These are phyloP conservation scores for Aspergillus sp. DNA, from an alignment of 2,329 filamentous ascomycete species.

Conservation along the genomic window DNA sequence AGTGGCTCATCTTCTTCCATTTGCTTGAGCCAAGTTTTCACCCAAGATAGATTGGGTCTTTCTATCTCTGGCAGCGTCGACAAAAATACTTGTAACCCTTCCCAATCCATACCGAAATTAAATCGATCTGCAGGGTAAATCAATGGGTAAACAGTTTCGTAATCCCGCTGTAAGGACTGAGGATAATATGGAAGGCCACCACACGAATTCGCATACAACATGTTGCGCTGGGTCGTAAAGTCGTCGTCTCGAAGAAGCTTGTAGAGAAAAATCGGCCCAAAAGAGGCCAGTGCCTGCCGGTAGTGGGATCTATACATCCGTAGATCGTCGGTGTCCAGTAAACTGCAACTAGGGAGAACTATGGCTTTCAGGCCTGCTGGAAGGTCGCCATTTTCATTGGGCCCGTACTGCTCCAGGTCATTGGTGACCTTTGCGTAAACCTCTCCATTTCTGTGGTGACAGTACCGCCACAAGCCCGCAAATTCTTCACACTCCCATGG, in stretches of 20 bases:
- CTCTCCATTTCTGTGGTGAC: not conserved
- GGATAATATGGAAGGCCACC: not conserved
- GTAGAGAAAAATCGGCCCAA: not conserved
- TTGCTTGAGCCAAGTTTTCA: not conserved
- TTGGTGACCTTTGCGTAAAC: not conserved
- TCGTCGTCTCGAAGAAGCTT: constrained; percentile 1
- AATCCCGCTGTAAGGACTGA: not conserved
- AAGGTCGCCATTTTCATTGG: not conserved
- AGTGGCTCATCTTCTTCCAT: not conserved
- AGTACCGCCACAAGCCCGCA: not conserved
- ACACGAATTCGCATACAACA: constrained; percentile 11
- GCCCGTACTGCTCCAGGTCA: not conserved
- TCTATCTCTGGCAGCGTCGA: not conserved
- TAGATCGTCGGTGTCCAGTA: not conserved
- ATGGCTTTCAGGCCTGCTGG: not conserved
- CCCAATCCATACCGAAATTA: constrained; percentile 10
- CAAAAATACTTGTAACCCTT: not conserved
- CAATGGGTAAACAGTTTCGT: not conserved
- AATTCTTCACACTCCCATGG: not conserved
- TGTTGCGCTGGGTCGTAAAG: constrained; percentile 10
- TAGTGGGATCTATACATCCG: not conserved
- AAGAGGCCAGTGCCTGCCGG: not conserved
- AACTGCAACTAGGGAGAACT: not conserved
- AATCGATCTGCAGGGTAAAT: constrained; percentile 18
- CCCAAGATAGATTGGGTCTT: not conserved